phyloP scores from a whole-genome alignment of 108 stramenopile species.

The Cyclotella sp. region DNA sequence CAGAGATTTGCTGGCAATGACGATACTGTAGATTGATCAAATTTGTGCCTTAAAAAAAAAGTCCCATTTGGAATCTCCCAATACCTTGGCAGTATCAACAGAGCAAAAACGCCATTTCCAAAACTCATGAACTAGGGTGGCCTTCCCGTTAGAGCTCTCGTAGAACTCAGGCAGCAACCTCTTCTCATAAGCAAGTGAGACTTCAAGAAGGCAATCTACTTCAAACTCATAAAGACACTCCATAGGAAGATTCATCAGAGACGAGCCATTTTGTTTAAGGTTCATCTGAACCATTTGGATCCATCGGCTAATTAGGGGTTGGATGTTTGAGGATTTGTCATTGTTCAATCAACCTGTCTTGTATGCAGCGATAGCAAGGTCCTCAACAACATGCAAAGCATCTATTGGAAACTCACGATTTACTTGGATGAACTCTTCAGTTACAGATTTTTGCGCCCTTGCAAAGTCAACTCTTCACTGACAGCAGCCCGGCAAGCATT shows the following conservation, averaged over 20 bases:
- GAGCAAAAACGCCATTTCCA: slow-evolving; percentile 16
- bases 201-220: slow-evolving; percentile 6
- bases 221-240: slow-evolving; percentile 18
- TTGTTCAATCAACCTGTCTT: neutral
- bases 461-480: neutral
- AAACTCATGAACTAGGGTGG: slow-evolving; percentile 1
- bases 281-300: neutral
- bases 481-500: slow-evolving; percentile 18
- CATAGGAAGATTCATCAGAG: neutral
- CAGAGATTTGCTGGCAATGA: too few relatives aligned
- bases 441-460: neutral
- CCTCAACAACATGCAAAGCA: neutral
- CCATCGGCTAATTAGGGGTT: slow-evolving; percentile 2
- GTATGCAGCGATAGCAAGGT: slow-evolving; percentile 13
- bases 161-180: slow-evolving; percentile 8
- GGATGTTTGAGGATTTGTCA: neutral
- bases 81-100: slow-evolving; percentile 3
- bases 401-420: neutral
- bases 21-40: too few relatives aligned
- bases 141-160: neutral
- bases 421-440: slow-evolving; percentile 2
- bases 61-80: slow-evolving; percentile 10
- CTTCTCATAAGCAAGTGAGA: slow-evolving; percentile 16
- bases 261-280: neutral
- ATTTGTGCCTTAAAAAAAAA: slow-evolving; percentile 18